These are phyloP conservation scores for Hebeloma cylindrosporum DNA, from an alignment of 768 basidiomycete species.

Conservation along the genomic window DNA sequence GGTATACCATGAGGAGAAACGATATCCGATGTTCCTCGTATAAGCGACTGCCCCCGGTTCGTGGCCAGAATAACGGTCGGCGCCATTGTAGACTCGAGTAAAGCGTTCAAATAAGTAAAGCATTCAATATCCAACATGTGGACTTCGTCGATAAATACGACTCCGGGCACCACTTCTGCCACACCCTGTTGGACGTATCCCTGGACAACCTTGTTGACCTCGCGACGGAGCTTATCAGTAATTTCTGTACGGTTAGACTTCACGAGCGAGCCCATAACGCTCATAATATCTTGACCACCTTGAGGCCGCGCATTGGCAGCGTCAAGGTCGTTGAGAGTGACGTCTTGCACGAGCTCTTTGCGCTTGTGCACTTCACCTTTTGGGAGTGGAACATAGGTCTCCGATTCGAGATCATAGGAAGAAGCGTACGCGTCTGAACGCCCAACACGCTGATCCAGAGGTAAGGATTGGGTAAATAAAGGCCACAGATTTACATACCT, in stretches of 20 bases:
- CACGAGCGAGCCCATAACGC: conserved; percentile 89
- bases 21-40: conserved; percentile 92
- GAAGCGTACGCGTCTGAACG: conserved; percentile 97
- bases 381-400: conserved; percentile 96
- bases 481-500: conserved; percentile 50
- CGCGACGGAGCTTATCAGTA: conserved; percentile 91
- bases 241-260: conserved; percentile 94
- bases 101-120: conserved; percentile 96
- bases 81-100: conserved; percentile 94
- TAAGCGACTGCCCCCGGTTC: conserved; percentile 89
- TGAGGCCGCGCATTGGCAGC: conserved; percentile 95
- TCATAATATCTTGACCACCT: conserved; percentile 98
- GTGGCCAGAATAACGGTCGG: conserved; percentile 97
- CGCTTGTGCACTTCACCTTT: conserved; percentile 96
- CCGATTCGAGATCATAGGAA: conserved; percentile 96
- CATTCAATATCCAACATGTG: conserved; percentile 99
- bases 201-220: conserved; percentile 97
- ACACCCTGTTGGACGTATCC: conserved; percentile 98
- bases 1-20: conserved; percentile 92
- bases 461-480: neutral
- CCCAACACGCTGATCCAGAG: conserved; percentile 59
- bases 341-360: conserved; percentile 94
- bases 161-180: conserved; percentile 96
- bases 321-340: conserved; percentile 93
- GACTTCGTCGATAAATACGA: conserved; percentile 98